Conservation (phyloP, 164 flowering plant genomes). For the Piper longum region DNA sequence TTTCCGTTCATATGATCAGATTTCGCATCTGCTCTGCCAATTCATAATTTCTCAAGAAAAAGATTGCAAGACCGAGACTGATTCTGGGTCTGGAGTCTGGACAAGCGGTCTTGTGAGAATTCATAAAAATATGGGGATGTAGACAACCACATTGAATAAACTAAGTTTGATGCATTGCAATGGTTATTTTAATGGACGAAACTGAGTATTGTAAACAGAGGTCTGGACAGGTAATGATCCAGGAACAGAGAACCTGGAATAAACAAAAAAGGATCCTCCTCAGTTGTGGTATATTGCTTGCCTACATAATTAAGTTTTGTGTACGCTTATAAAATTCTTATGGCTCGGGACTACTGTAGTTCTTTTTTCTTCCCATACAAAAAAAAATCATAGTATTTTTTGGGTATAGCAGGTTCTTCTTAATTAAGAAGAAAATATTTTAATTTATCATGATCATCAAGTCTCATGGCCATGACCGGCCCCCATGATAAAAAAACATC, state of each 20-base stretch:
- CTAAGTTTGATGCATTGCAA: background rate
- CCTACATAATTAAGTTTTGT: too few relatives aligned
- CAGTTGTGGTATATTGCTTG: background rate
- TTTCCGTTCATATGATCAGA: slow-evolving; percentile 5
- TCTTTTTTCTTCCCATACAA: too few relatives aligned
- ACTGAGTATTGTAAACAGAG: background rate
- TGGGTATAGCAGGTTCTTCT: too few relatives aligned
- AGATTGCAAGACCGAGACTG: background rate
- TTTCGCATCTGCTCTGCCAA: background rate
- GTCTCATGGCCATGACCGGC: too few relatives aligned
- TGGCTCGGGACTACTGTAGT: too few relatives aligned
- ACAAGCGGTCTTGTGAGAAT: background rate
- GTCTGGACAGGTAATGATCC: background rate
- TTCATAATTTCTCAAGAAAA: background rate
- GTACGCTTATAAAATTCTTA: too few relatives aligned
- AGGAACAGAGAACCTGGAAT: background rate
- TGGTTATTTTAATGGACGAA: too few relatives aligned
- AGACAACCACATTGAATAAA: slow-evolving; percentile 4
- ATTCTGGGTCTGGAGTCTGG: background rate
- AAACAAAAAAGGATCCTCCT: background rate
- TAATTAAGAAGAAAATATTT: too few relatives aligned
- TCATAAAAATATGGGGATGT: slow-evolving; percentile 3
- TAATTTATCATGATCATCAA: too few relatives aligned
- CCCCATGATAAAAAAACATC: too few relatives aligned
- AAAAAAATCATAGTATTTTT: too few relatives aligned